Evolutionary conservation across 2,329 filamentous ascomycete genomes (phyloP).

Genomic region (Trichocomaceae sp.): DNA sequence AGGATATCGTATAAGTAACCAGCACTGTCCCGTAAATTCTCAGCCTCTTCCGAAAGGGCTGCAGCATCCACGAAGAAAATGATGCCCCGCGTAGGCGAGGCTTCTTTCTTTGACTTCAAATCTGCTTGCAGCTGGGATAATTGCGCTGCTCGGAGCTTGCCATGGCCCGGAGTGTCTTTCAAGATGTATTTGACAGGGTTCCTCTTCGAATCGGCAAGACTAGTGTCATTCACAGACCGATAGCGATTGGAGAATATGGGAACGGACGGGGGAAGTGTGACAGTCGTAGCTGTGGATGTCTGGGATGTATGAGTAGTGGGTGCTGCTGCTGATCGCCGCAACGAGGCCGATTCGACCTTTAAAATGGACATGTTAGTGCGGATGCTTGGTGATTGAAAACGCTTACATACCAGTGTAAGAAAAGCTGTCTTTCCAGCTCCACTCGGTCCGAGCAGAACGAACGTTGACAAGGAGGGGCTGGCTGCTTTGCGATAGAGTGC

Average conservation of each 20-base stretch:
- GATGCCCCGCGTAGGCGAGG: slow-evolving; percentile 56
- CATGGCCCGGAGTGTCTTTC: slow-evolving; percentile 84
- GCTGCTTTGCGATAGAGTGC: slow-evolving; percentile 62
- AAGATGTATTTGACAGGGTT: slow-evolving; percentile 35
- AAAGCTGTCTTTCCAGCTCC: slow-evolving; percentile 84
- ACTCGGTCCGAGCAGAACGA: slow-evolving; percentile 72
- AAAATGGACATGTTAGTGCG: not conserved
- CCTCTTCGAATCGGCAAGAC: slow-evolving; percentile 49
- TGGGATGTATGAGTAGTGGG: slow-evolving; percentile 57
- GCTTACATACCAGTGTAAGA: slow-evolving; percentile 59
- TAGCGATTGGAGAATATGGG: slow-evolving; percentile 55
- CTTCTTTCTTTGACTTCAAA: slow-evolving; percentile 30
- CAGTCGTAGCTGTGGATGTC: slow-evolving; percentile 50
- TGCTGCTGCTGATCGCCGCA: slow-evolving; percentile 26
- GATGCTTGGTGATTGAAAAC: not conserved
- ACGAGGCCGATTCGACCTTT: slow-evolving; percentile 43
- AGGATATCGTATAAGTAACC: slow-evolving; percentile 84
- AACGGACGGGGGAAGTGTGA: slow-evolving; percentile 49
- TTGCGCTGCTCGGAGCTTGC: slow-evolving; percentile 71
- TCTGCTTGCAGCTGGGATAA: slow-evolving; percentile 19
- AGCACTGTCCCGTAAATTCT: slow-evolving; percentile 62
- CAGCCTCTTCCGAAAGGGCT: slow-evolving; percentile 43
- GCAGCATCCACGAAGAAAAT: slow-evolving; percentile 88
- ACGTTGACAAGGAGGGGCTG: slow-evolving; percentile 60
- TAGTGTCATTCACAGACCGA: slow-evolving; percentile 59